Evolutionary conservation across 345 rosid genomes (phyloP).

Genomic region (Erysimum cheiranthoides): DNA sequence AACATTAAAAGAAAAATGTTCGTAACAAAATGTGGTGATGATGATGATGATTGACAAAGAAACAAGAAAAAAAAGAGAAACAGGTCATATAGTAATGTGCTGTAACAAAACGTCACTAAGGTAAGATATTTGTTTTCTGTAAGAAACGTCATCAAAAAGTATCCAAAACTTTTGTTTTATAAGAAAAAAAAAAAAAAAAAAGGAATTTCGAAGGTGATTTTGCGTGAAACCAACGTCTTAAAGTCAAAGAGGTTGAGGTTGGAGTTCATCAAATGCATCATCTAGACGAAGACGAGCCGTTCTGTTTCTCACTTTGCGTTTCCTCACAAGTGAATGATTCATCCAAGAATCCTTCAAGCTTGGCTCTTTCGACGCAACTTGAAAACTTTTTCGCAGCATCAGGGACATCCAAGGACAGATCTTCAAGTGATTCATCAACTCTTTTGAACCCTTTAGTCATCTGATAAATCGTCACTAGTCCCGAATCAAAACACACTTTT

Average conservation of each 20-base stretch:
- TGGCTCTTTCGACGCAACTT: constrained; percentile 64
- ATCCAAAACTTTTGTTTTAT: constrained; percentile 28
- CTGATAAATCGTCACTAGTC: constrained; percentile 75
- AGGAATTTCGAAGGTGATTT: background rate
- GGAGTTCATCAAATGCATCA: constrained; percentile 3
- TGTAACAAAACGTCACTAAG: constrained; percentile 29
- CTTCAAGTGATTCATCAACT: constrained; percentile 73
- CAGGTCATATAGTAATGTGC: constrained; percentile 9
- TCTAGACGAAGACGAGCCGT: constrained; percentile 41
- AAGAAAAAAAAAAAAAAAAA: background rate
- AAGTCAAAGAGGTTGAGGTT: constrained; percentile 5
- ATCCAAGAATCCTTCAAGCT: constrained; percentile 73
- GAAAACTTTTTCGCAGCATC: constrained; percentile 66
- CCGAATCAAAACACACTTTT: constrained; percentile 60
- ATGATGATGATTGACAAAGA: background rate
- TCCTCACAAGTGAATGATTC: constrained; percentile 54
- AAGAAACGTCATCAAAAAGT: constrained; percentile 16
- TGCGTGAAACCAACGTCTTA: background rate
- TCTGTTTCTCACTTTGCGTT: constrained; percentile 41
- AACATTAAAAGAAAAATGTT: too few relatives aligned
- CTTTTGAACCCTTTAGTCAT: constrained; percentile 81
- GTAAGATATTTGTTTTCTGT: constrained; percentile 29
- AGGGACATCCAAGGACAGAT: constrained; percentile 81
- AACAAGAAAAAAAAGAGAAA: background rate
- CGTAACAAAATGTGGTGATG: too few relatives aligned